Conservation (phyloP, 805 yeast genomes). For the Metschnikowia bowlesiae region DNA sequence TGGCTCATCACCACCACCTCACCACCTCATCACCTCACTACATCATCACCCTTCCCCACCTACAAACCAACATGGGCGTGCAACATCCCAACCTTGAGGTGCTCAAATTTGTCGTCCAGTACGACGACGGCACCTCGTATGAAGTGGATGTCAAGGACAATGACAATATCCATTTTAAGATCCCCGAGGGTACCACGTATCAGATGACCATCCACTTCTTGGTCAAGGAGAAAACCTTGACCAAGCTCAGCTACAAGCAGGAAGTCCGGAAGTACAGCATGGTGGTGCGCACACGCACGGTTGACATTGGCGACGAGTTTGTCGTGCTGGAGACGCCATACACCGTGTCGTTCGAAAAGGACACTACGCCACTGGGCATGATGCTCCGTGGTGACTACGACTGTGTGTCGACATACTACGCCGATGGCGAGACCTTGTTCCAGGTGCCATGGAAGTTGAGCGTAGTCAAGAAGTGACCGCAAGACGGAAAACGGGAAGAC, state of each 20-base stretch:
- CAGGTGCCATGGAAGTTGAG: constrained; percentile 33
- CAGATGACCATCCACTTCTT: constrained; percentile 29
- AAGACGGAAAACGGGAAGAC: background rate
- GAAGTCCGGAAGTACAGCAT: constrained; percentile 34
- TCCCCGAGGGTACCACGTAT: constrained; percentile 38
- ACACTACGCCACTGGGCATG: constrained; percentile 38
- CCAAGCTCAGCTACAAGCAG: constrained; percentile 32
- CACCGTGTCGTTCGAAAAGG: constrained; percentile 28
- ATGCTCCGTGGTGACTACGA: constrained; percentile 32
- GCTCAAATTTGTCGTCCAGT: constrained; percentile 25
- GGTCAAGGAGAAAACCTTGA: constrained; percentile 26
- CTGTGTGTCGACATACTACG: constrained; percentile 30
- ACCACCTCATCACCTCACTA: no score
- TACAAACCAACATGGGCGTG: constrained; percentile 4
- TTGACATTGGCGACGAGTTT: constrained; percentile 28
- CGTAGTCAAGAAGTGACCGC: constrained; percentile 20
- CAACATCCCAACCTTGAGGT: constrained; percentile 32
- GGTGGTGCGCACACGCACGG: constrained; percentile 26
- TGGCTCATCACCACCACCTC: no score
- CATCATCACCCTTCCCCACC: no score
- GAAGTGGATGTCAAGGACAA: constrained; percentile 26
- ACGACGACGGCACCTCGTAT: constrained; percentile 27
- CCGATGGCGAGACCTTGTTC: constrained; percentile 28
- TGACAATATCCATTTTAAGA: constrained; percentile 25
- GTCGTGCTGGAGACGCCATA: constrained; percentile 33